Conservation (phyloP, 306 rosid genomes). For the Purshia tridentata region DNA sequence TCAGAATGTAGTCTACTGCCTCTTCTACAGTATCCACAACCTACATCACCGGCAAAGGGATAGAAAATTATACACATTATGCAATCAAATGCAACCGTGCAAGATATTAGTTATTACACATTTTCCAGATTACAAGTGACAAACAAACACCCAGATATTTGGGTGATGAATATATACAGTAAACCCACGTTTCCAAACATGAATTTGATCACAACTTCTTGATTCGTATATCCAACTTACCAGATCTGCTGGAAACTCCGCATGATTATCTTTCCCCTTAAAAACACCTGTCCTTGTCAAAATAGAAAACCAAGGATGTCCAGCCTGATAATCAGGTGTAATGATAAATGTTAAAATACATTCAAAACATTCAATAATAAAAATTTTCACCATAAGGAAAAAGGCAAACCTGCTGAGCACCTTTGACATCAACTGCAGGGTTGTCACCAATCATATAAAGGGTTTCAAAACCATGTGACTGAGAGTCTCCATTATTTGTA, state of each 20-base stretch:
- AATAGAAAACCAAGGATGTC: conserved; percentile 35
- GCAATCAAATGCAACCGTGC: neutral
- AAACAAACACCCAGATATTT: neutral
- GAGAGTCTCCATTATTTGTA: neutral
- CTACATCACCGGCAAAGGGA: conserved; percentile 14
- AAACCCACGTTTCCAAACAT: neutral
- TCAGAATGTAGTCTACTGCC: conserved; percentile 39
- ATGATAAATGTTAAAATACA: neutral
- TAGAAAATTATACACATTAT: neutral
- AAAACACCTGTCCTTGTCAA: conserved; percentile 32
- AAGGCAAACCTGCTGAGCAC: conserved; percentile 29
- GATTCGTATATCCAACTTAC: conserved; percentile 9
- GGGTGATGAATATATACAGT: no score
- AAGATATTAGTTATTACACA: neutral
- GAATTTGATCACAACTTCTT: neutral
- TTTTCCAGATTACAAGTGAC: neutral
- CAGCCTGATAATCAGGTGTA: conserved; percentile 15
- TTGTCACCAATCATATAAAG: conserved; percentile 36
- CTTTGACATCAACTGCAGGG: conserved; percentile 31
- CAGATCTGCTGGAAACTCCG: conserved; percentile 40
- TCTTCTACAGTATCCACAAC: conserved; percentile 42
- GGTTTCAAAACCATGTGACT: conserved; percentile 17
- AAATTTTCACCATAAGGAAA: neutral
- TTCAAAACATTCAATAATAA: neutral
- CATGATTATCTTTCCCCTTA: conserved; percentile 30